Evolutionary conservation across 129 eudicot genomes (phyloP).

Genomic region (Flaveria bidentis): DNA sequence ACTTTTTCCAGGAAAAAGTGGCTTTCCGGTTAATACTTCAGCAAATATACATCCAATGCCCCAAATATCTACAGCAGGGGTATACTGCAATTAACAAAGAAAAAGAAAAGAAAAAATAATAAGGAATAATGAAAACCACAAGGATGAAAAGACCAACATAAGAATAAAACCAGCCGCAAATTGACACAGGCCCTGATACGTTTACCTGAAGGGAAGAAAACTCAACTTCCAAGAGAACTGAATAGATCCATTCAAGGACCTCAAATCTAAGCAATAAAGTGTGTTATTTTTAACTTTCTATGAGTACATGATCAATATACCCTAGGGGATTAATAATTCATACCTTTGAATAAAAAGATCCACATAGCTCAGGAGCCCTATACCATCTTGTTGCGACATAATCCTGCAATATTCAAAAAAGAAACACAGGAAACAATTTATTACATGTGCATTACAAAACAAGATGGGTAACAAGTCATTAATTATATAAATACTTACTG

Average conservation of each 20-base stretch:
- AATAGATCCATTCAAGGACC: slow-evolving; percentile 33
- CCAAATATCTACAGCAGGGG: slow-evolving; percentile 73
- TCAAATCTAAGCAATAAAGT: slow-evolving; percentile 25
- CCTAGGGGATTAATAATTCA: neutral
- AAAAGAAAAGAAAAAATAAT: neutral
- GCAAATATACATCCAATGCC: slow-evolving; percentile 73
- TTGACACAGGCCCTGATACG: slow-evolving; percentile 14
- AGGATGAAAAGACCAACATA: neutral
- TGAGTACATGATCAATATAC: neutral
- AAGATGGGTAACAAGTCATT: neutral
- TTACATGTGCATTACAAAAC: neutral
- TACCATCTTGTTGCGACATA: slow-evolving; percentile 96
- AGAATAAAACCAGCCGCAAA: slow-evolving; percentile 6
- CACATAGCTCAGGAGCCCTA: slow-evolving; percentile 92
- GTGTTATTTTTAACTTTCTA: slow-evolving; percentile 8
- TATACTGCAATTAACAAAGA: slow-evolving; percentile 42
- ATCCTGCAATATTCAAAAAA: slow-evolving; percentile 43
- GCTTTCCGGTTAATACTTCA: slow-evolving; percentile 62
- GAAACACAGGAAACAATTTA: neutral
- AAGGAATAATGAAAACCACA: neutral
- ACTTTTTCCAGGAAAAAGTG: slow-evolving; percentile 65
- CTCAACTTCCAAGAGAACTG: slow-evolving; percentile 33
- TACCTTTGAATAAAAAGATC: slow-evolving; percentile 90
- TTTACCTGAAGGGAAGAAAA: slow-evolving; percentile 25
- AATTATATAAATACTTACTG: slow-evolving; percentile 13